Evolutionary conservation across 1,284 basidiomycete species (phyloP).

Genomic region (Fomitopsis palustris): DNA sequence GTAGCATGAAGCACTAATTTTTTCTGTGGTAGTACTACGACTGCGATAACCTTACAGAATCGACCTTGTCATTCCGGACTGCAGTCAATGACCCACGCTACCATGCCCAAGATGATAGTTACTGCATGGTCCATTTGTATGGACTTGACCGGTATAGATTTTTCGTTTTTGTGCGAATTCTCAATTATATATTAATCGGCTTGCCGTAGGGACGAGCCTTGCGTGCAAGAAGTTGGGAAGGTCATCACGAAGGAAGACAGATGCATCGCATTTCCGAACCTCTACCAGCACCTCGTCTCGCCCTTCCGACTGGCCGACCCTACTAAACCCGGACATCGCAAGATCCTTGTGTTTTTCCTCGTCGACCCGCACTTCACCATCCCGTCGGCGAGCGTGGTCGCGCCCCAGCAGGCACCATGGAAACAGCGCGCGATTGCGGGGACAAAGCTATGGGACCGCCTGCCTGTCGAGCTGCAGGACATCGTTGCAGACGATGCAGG

Average conservation of each 20-base stretch:
- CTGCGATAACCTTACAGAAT: conserved; percentile 15
- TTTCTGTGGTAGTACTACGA: conserved; percentile 9
- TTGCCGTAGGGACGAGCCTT: conserved; percentile 11
- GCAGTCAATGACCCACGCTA: conserved; percentile 4
- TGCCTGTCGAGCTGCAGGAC: conserved; percentile 11
- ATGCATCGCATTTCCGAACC: conserved; percentile 30
- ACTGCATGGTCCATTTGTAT: conserved; percentile 5
- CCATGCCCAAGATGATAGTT: conserved; percentile 2
- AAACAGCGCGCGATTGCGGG: conserved; percentile 23
- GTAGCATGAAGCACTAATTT: background rate
- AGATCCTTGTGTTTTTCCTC: conserved; percentile 32
- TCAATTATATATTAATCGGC: background rate
- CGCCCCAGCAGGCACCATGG: background rate
- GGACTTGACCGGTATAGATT: conserved; percentile 6
- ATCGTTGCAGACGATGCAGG: conserved; percentile 5
- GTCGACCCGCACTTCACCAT: conserved; percentile 23
- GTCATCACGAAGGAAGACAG: conserved; percentile 20
- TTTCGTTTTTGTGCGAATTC: background rate
- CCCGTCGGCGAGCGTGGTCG: conserved; percentile 1
- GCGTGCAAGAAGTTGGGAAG: conserved; percentile 11
- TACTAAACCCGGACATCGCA: conserved; percentile 28
- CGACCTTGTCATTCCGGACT: conserved; percentile 13
- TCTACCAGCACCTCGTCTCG: conserved; percentile 33
- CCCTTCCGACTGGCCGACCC: conserved; percentile 27
- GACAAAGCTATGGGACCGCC: conserved; percentile 15